Evolutionary conservation across 192 early-diverging fungal species (phyloP).

Genomic region (Podila epigama): DNA sequence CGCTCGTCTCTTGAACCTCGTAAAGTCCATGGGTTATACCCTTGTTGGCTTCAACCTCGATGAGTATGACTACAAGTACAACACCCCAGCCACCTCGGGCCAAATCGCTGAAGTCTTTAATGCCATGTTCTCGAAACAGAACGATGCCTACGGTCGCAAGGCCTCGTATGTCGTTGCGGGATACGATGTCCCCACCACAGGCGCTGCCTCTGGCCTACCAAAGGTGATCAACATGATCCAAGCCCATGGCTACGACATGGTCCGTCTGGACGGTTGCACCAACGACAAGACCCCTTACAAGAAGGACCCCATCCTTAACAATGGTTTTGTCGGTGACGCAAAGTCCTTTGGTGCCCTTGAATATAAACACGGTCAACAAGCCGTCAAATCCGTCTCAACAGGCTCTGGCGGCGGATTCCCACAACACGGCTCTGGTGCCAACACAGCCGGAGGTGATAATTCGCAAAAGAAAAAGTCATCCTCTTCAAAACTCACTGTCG

Average conservation of each 20-base stretch:
- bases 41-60: constrained; percentile 60
- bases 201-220: constrained; percentile 51
- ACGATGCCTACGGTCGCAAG: constrained; percentile 57
- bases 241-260: constrained; percentile 58
- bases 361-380: constrained; percentile 53
- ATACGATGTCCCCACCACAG: constrained; percentile 60
- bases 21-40: constrained; percentile 50
- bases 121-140: constrained; percentile 51
- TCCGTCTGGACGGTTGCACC: constrained; percentile 58
- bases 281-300: constrained; percentile 60
- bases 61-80: constrained; percentile 58
- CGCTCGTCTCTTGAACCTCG: constrained; percentile 43
- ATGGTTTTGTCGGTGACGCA: constrained; percentile 47
- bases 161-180: constrained; percentile 55
- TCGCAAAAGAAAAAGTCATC: constrained; percentile 1
- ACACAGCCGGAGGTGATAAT: not conserved
- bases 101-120: constrained; percentile 55
- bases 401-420: not conserved
- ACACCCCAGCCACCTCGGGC: constrained; percentile 21
- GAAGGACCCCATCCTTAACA: constrained; percentile 33
- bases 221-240: constrained; percentile 54
- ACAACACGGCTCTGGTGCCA: not conserved
- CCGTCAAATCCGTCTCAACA: constrained; percentile 16
- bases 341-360: constrained; percentile 49
- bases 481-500: not conserved